Base-by-base conservation (phyloP, 2,329 filamentous ascomycete species). In the Onygenales sp. region DNA sequence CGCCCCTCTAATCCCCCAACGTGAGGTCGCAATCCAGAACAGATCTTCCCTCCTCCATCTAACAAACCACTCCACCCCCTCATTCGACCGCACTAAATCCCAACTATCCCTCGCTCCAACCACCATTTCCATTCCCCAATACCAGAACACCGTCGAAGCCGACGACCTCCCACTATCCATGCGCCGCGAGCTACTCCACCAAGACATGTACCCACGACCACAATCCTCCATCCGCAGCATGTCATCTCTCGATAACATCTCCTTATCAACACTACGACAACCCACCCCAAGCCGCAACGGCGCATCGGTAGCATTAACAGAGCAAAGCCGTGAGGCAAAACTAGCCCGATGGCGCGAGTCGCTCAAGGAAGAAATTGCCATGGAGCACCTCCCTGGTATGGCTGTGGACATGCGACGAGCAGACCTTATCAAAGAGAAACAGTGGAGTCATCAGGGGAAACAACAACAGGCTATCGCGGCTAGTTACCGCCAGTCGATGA, bases 111-210 rank as follows among this genome's bases (percentile, higher is more conserved):
- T 49, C 35, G 36, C 21, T 2, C 17, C 14, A 49, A 7, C 32
- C 36, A 13, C 47, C 9, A 39, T 32, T 39, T 32, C 47, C 10
- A 10, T 14, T 27, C 13, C 5, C 13, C 36, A 17, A 5, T 13
- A 31, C 17, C 17, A 32, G 10, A 31, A 11, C 36, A 3, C 14
- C 2, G 14, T 41, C 7, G 47, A 41, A 41, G 36, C 47, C 1
- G 87, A 91, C 56, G 81, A 90, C 53, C 75, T 92, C 59, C 84
- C 87, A 0, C 75, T 93, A 14, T 85, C 82, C 43, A 81, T 86
- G 61, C 83, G 87, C 43, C 79, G 78, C 53, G 72, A 80, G 45
- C 67, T 86, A 32, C 81, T 87, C 53, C 70, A 72, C n/a, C 80
- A 79, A 35, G 77, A 80, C 56, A 49, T 41, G 17, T 14, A 49